Percentiles rank a stretch among this genome's conserved stretches.
Evolutionary conservation across 768 basidiomycete species (phyloP).

Genomic region (Leccinum variicolor): DNA sequence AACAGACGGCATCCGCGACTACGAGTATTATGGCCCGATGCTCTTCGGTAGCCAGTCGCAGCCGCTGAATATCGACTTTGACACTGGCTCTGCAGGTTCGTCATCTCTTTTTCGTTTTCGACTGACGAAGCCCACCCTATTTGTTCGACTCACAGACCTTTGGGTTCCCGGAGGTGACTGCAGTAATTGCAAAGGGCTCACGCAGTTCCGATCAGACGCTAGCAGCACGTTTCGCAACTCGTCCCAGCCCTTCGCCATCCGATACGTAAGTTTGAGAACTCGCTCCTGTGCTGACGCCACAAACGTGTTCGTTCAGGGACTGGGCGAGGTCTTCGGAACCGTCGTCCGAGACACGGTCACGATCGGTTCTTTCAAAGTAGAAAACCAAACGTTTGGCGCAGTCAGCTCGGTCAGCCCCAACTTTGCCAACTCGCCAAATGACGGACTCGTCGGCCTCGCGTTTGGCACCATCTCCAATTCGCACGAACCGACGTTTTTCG

Average conservation of each 20-base stretch:
- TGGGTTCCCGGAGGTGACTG: constrained; percentile 54
- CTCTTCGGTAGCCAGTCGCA: constrained; percentile 55
- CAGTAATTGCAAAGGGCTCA: constrained; percentile 31
- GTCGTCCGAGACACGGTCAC: constrained; percentile 50
- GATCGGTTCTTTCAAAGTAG: constrained; percentile 42
- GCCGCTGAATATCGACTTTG: constrained; percentile 53
- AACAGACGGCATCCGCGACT: constrained; percentile 36
- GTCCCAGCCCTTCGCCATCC: constrained; percentile 33
- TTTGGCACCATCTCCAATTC: constrained; percentile 54
- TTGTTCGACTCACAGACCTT: constrained; percentile 41
- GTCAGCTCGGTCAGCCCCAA: constrained; percentile 45
- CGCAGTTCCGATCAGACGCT: constrained; percentile 34
- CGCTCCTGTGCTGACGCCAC: constrained; percentile 6
- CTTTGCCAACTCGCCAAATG: constrained; percentile 49
- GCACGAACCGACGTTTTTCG: constrained; percentile 54
- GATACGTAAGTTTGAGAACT: constrained; percentile 37
- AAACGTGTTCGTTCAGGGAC: constrained; percentile 37
- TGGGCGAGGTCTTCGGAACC: constrained; percentile 49
- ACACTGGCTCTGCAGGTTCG: constrained; percentile 52
- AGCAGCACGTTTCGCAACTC: constrained; percentile 43
- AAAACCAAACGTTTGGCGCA: constrained; percentile 54
- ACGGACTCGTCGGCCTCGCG: constrained; percentile 60
- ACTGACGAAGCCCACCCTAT: not conserved
- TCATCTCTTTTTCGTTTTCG: not conserved
- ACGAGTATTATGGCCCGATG: constrained; percentile 45